A percentile compares a stretch with the other conserved stretches of the same genome.
Conservation (phyloP, 257 asterid species). For the Anisodus tanguticus region DNA sequence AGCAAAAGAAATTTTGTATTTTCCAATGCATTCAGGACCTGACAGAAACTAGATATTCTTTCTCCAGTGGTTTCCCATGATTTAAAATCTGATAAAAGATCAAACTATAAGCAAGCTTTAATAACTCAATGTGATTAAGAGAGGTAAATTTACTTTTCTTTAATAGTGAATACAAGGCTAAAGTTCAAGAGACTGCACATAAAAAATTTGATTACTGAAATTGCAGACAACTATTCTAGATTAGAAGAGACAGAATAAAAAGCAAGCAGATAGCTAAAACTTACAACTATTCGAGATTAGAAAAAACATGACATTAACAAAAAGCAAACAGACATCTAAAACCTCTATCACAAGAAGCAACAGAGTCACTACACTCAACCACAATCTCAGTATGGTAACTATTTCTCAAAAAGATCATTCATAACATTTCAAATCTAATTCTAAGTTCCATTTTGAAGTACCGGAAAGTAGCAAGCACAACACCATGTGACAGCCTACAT, state of each 20-base stretch:
- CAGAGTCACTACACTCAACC: not conserved
- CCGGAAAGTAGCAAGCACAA: slow-evolving; percentile 41
- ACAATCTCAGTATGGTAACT: not conserved
- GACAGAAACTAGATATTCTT: slow-evolving; percentile 10
- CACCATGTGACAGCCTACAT: slow-evolving; percentile 34
- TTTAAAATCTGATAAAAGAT: not conserved
- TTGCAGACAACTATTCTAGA: not conserved
- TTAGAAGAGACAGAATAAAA: not conserved
- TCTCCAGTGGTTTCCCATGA: slow-evolving; percentile 2
- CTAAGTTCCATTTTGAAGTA: slow-evolving; percentile 38
- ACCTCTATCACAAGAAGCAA: not conserved
- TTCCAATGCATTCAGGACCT: not conserved
- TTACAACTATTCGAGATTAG: no score
- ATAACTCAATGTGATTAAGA: slow-evolving; percentile 6
- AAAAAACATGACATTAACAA: not conserved
- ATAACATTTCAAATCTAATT: slow-evolving; percentile 29
- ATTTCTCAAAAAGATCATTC: not conserved
- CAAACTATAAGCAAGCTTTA: not conserved
- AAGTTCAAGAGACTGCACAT: slow-evolving; percentile 3
- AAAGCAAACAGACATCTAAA: not conserved
- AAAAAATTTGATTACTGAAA: not conserved
- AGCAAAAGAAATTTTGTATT: not conserved
- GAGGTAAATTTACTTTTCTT: not conserved
- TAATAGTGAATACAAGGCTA: not conserved
- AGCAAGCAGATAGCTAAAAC: not conserved